Percentiles rank a stretch among this genome's conserved stretches.
These are phyloP conservation scores for Leishmania arabica DNA, from an alignment of 208 protist species.

Conservation along the genomic window DNA sequence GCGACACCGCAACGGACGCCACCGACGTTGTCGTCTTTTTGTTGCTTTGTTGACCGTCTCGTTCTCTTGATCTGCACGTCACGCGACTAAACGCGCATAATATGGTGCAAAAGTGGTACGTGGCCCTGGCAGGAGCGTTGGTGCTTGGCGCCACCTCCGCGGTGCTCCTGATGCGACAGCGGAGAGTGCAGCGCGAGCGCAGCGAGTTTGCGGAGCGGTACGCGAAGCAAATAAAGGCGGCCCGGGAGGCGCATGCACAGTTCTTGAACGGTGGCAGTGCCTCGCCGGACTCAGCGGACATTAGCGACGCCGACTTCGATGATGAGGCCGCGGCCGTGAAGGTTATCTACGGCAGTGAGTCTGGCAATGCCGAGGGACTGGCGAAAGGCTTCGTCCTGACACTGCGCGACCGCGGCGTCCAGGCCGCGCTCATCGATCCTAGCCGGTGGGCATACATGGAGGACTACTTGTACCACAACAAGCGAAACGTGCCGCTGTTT, in stretches of 20 bases:
- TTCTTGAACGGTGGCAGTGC: background rate
- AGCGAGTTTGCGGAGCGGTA: slow-evolving; percentile 46
- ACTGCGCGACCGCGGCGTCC: slow-evolving; percentile 57
- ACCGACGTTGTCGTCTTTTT: background rate
- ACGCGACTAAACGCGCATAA: background rate
- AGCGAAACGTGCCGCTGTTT: slow-evolving; percentile 23
- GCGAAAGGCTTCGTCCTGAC: slow-evolving; percentile 58
- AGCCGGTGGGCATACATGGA: slow-evolving; percentile 53
- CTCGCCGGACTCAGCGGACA: slow-evolving; percentile 10
- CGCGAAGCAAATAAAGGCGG: slow-evolving; percentile 26
- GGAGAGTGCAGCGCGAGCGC: slow-evolving; percentile 19
- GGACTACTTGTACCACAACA: slow-evolving; percentile 33
- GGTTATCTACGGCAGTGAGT: slow-evolving; percentile 72
- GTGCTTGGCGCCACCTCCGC: slow-evolving; percentile 2
- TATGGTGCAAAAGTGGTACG: slow-evolving; percentile 1
- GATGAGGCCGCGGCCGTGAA: slow-evolving; percentile 26
- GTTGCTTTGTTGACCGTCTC: background rate
- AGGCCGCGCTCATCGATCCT: slow-evolving; percentile 59
- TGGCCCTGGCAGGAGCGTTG: slow-evolving; percentile 4
- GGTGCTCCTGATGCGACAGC: slow-evolving; percentile 14
- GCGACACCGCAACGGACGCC: background rate
- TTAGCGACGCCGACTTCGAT: background rate
- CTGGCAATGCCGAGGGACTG: slow-evolving; percentile 69
- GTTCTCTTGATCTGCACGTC: background rate
- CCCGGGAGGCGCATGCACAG: slow-evolving; percentile 17